phyloP scores from a whole-genome alignment of 441 rosid species.

The Gossypium trilobum region DNA sequence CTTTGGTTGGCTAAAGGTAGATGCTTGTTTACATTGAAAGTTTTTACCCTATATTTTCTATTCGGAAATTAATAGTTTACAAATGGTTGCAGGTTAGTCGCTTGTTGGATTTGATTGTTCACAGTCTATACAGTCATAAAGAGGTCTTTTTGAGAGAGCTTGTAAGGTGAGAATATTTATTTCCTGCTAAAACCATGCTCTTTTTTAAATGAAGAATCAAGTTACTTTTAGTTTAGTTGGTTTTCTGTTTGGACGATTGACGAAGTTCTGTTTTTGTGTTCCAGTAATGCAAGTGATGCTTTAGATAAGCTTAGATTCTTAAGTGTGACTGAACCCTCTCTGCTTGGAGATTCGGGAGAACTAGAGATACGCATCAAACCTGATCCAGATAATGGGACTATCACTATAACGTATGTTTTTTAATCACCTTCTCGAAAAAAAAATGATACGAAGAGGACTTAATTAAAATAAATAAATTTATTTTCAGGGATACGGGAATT shows the following conservation, averaged over 20 bases:
- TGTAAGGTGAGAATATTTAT: conserved; percentile 57
- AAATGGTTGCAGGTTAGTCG: conserved; percentile 65
- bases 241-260: background rate
- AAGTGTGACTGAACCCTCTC: conserved; percentile 84
- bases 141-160: conserved; percentile 91
- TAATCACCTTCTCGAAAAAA: background rate
- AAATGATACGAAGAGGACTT: background rate
- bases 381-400: conserved; percentile 81
- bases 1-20: background rate
- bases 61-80: background rate
- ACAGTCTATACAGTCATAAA: conserved; percentile 94
- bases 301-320: conserved; percentile 88
- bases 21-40: background rate
- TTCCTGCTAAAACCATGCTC: background rate
- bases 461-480: conserved; percentile 35
- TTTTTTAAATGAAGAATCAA: too few relatives aligned
- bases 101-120: conserved; percentile 92
- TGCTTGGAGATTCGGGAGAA: conserved; percentile 85
- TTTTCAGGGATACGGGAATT: conserved; percentile 81
- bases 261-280: conserved; percentile 16
- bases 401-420: conserved; percentile 56
- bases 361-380: conserved; percentile 82
- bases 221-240: background rate
- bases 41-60: background rate
- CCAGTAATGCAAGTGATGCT: conserved; percentile 96